Base-by-base conservation (phyloP, 129 eudicot genomes). In the Flaveria linearis region DNA sequence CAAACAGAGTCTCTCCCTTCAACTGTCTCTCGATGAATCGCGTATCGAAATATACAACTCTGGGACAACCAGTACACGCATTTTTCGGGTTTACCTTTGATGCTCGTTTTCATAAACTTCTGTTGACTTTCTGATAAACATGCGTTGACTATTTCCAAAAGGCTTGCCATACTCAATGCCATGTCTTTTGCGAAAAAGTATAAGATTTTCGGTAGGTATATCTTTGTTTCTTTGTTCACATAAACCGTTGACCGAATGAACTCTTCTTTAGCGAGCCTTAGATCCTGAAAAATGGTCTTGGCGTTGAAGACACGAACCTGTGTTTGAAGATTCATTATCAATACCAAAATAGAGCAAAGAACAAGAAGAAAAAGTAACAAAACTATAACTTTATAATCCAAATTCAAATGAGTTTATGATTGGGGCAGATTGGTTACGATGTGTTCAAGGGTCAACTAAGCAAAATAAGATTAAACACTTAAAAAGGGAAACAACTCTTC, bases 231-330 rank as follows among this genome's bases (percentile, higher is more conserved):
- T 78, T 92, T 89, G 68, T 87, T 87, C 67, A 92, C 80, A 56
- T 87, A 86, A 16, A 85, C 96, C 5, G 80, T 85, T 66, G 92
- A 84, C 68, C 66, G 87, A 78, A 92, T 82, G 47, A 89, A 92
- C 79, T 92, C 96, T 69, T 84, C 85, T 75, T 84, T 87, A 17
- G 97, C 97, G 43, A 89, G 36, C 83, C 83, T 92, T 13, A 92
- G 86, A 79, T 89, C 90, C 66, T 86, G 80, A 67, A 89, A 92
- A 49, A 89, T 81, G n/a, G 66, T 80, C 77, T 80, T 84, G n/a
- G 97, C 96, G 2, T 79, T 83, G 91, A 87, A 92, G 45, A 87
- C 81, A 43, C 92, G 88, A 53, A 92, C 89, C 97, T 89, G 81
- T 83, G 51, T 77, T 66, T 56, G 45, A 46, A 56, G 26, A 68